Percentiles rank a stretch among this genome's conserved stretches.
Evolutionary conservation across 768 basidiomycete genomes (phyloP).

Genomic region (Amanita molliuscula): DNA sequence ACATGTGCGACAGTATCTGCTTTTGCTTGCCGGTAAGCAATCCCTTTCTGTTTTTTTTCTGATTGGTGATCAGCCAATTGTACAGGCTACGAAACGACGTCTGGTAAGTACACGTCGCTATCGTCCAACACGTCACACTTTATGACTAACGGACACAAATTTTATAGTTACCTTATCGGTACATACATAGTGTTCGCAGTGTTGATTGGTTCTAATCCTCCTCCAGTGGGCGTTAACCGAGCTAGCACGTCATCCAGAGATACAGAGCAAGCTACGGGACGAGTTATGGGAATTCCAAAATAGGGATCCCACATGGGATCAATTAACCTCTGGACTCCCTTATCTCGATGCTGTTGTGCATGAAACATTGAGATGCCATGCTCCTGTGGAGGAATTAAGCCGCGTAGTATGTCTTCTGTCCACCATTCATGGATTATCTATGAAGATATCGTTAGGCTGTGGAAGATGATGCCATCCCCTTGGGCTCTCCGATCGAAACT

Average conservation of each 20-base stretch:
- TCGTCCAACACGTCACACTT: neutral
- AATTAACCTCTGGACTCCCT: too few relatives aligned
- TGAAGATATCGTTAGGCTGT: constrained; percentile 16
- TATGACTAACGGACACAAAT: neutral
- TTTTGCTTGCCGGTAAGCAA: constrained; percentile 29
- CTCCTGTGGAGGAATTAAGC: constrained; percentile 18
- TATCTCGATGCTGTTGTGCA: too few relatives aligned
- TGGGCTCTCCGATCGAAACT: constrained; percentile 20
- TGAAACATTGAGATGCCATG: constrained; percentile 28
- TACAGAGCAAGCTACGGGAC: constrained; percentile 11
- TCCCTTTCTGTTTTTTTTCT: neutral
- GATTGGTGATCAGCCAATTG: constrained; percentile 1
- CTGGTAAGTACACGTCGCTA: constrained; percentile 25
- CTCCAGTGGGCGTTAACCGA: constrained; percentile 16
- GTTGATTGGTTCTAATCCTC: neutral
- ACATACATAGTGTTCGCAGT: neutral
- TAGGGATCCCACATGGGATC: too few relatives aligned
- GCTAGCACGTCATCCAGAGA: constrained; percentile 11
- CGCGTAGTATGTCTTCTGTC: constrained; percentile 17
- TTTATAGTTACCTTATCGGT: neutral
- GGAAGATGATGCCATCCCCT: constrained; percentile 27
- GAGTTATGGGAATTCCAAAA: constrained; percentile 10
- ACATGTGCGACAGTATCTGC: constrained; percentile 17
- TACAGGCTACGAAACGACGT: constrained; percentile 44
- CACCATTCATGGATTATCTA: neutral